These are phyloP conservation scores for Pseudozyma sp. DNA, from an alignment of 1,284 basidiomycete species.

Conservation along the genomic window DNA sequence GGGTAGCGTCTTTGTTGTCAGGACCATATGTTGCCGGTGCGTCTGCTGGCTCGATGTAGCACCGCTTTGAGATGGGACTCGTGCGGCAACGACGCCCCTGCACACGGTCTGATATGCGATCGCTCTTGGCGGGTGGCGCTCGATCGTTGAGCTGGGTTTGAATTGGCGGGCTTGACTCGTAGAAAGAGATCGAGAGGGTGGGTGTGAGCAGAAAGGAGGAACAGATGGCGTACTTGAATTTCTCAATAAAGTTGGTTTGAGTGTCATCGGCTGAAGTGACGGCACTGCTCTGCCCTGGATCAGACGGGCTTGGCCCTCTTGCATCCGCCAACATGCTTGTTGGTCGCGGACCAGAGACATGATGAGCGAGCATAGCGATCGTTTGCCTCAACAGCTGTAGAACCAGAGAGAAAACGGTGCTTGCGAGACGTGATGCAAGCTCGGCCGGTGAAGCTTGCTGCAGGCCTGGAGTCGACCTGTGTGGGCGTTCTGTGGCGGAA, in stretches of 20 bases:
- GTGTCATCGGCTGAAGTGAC: constrained; percentile 3
- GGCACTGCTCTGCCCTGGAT: background rate
- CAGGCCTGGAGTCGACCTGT: background rate
- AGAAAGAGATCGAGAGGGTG: constrained; percentile 64
- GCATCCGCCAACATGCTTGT: no score
- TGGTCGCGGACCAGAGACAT: constrained; percentile 2
- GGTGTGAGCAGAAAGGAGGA: constrained; percentile 65
- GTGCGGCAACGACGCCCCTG: constrained; percentile 8
- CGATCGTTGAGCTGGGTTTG: constrained; percentile 1
- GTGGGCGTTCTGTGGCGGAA: background rate
- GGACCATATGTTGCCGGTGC: constrained; percentile 5
- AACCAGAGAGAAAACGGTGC: constrained; percentile 1
- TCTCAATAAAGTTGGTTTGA: constrained; percentile 52
- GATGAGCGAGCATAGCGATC: constrained; percentile 9
- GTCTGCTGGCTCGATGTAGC: constrained; percentile 23
- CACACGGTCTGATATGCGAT: background rate
- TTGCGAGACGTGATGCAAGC: constrained; percentile 4
- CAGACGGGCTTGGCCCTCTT: background rate
- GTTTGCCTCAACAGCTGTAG: constrained; percentile 11
- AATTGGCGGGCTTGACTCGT: constrained; percentile 42
- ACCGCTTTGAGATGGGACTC: constrained; percentile 4
- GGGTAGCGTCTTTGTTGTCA: background rate
- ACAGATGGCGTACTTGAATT: constrained; percentile 64
- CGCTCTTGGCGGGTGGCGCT: background rate
- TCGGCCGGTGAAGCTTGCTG: background rate